phyloP scores from a whole-genome alignment of 2,329 filamentous ascomycete genomes.

The Stylonectria norvegica region DNA sequence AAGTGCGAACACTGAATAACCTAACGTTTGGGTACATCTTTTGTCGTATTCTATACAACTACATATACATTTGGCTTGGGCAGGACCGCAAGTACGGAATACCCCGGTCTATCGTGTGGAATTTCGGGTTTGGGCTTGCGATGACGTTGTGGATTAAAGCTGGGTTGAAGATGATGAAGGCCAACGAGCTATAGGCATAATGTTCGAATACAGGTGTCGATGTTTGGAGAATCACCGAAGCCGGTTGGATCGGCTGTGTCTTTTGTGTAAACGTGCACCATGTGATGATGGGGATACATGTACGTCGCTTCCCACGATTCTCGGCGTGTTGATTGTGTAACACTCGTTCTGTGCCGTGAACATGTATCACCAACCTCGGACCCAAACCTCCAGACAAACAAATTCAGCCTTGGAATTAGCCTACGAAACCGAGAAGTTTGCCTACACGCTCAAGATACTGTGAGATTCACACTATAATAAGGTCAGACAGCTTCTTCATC shows the following conservation, averaged over 20 bases:
- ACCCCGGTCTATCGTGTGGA: constrained; percentile 40
- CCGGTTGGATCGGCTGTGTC: not conserved
- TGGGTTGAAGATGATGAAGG: constrained; percentile 25
- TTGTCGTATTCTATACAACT: constrained; percentile 39
- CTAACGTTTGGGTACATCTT: constrained; percentile 39
- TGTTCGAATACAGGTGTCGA: no score
- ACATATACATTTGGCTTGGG: constrained; percentile 42
- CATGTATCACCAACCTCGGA: no score
- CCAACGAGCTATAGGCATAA: not conserved
- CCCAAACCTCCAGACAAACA: no score
- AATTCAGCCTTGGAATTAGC: not conserved
- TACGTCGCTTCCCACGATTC: not conserved
- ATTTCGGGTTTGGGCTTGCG: constrained; percentile 31
- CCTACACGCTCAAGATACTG: not conserved
- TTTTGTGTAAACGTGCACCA: not conserved
- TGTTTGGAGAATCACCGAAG: no score
- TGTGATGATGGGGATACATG: not conserved
- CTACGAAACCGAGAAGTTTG: not conserved
- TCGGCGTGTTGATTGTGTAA: not conserved
- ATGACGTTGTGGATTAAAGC: constrained; percentile 41
- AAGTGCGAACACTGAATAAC: constrained; percentile 36
- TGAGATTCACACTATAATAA: no score
- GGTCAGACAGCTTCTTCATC: no score
- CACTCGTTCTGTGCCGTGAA: no score
- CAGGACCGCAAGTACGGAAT: constrained; percentile 36